Evolutionary conservation across 2,329 filamentous ascomycete genomes (phyloP), one percentile per base, ranked within the genome.

Genomic region (Hypoxylon sp.): DNA sequence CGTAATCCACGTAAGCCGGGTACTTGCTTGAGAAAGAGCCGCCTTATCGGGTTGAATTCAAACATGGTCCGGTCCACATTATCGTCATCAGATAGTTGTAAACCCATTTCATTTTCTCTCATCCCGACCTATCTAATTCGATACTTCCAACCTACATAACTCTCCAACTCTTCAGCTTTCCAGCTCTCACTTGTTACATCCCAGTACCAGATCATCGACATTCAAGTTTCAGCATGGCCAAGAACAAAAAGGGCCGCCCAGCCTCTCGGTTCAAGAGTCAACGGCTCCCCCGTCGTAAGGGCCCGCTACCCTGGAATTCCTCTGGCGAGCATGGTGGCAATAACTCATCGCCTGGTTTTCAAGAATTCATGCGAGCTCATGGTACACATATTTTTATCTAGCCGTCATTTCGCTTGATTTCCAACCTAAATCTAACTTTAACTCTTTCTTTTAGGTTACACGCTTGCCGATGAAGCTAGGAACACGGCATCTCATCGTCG

Each of bases 391-490:
- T 13, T 9, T 9, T 3, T 34, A 14, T 5, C 19, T 17, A 53
- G 23, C 36, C 49, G 7, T 10, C 25, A 38, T n/a, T n/a, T 19
- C 34, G 21, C 7, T 10, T 36, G 30, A 32, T 41, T 34, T 45
- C 17, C 55, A 30, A 49, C 14, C 11, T 2, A 14, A 45, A n/a
- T 57, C 52, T 68, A 61, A 68, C 36, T 21, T 41, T 9, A 13
- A 17, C 19, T 7, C n/a, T 21, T 41, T 9, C 17, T 21, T 25
- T 9, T 10, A 82, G 81, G 75, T 30, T 80, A 82, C 58, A 79
- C 79, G 5, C 79, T 84, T 71, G 80, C 80, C 57, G 84, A 87
- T 19, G 82, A 86, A 73, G 85, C 84, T 63, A 79, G 82, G 58
- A 82, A 85, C 63, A 87, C 85, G 1, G 80, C 80, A 19, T 78